Evolutionary conservation across 805 yeast species (phyloP).

Genomic region (Alloascoidea africana): DNA sequence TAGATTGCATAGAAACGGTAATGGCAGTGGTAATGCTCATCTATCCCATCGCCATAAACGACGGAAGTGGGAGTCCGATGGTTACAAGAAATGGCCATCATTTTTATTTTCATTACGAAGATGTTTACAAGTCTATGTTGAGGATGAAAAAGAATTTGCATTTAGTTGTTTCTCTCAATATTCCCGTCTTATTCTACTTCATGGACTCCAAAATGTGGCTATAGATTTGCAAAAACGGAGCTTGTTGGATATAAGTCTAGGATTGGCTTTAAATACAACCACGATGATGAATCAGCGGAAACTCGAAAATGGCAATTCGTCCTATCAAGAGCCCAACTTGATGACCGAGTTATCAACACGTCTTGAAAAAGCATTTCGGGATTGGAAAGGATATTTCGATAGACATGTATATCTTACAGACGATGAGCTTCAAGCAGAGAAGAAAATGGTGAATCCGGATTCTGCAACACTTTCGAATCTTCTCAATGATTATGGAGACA

Average conservation of each 20-base stretch:
- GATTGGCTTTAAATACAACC: background rate
- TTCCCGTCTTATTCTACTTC: slow-evolving; percentile 21
- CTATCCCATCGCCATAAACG: slow-evolving; percentile 4
- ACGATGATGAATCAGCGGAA: background rate
- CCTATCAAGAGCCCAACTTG: slow-evolving; percentile 18
- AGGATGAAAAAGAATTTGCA: slow-evolving; percentile 18
- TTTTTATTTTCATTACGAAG: slow-evolving; percentile 17
- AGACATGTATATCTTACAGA: slow-evolving; percentile 11
- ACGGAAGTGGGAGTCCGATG: slow-evolving; percentile 3
- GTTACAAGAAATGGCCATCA: slow-evolving; percentile 18
- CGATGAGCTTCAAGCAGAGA: background rate
- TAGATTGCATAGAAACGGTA: slow-evolving; percentile 2
- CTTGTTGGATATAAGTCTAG: slow-evolving; percentile 19
- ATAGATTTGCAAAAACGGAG: slow-evolving; percentile 20
- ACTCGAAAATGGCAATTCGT: no score
- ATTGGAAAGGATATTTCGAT: slow-evolving; percentile 24
- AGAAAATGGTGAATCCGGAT: background rate
- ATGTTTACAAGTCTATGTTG: slow-evolving; percentile 17
- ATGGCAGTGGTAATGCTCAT: slow-evolving; percentile 3
- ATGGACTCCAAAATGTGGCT: slow-evolving; percentile 20
- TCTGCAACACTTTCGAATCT: no score
- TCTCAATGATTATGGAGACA: background rate
- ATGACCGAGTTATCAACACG: slow-evolving; percentile 17
- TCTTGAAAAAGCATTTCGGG: slow-evolving; percentile 18
- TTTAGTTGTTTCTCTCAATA: slow-evolving; percentile 21